These are phyloP conservation scores for Talaromyces funiculosus DNA, from an alignment of 2,329 filamentous ascomycete species.

Conservation along the genomic window DNA sequence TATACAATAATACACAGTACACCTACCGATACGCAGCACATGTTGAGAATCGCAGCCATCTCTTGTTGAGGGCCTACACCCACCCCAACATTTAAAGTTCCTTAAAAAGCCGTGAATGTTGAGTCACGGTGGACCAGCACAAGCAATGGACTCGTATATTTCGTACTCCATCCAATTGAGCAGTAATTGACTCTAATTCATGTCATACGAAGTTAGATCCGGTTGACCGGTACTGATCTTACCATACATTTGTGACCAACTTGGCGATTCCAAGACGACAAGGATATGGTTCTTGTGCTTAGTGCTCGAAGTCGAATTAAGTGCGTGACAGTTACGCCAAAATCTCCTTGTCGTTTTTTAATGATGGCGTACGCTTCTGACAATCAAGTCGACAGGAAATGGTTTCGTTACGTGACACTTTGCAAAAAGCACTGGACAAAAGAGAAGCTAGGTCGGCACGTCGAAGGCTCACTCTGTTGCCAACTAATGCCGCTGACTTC, in stretches of 20 bases:
- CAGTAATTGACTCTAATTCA: not conserved
- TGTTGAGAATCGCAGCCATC: not conserved
- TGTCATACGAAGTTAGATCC: not conserved
- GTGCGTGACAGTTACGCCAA: too few relatives aligned
- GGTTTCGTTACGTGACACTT: slow-evolving; percentile 23
- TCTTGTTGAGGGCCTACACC: not conserved
- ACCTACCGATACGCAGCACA: not conserved
- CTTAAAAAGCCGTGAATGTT: not conserved
- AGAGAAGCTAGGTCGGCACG: slow-evolving; percentile 42
- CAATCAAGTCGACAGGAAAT: slow-evolving; percentile 9
- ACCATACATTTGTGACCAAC: not conserved
- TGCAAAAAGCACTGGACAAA: slow-evolving; percentile 30
- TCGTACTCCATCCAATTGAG: not conserved
- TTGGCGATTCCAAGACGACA: not conserved
- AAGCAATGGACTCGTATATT: not conserved
- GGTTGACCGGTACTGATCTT: not conserved
- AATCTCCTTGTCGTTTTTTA: not conserved
- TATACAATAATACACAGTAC: not conserved
- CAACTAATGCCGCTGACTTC: slow-evolving; percentile 49
- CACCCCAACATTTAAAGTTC: not conserved
- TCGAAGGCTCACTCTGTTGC: slow-evolving; percentile 43
- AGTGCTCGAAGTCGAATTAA: not conserved
- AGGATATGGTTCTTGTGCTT: not conserved
- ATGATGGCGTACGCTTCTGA: not conserved
- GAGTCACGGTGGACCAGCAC: not conserved